Percentiles rank a stretch among this genome's conserved stretches.
phyloP scores from a whole-genome alignment of 1,284 basidiomycete genomes.

The Boletellus deceptivus region DNA sequence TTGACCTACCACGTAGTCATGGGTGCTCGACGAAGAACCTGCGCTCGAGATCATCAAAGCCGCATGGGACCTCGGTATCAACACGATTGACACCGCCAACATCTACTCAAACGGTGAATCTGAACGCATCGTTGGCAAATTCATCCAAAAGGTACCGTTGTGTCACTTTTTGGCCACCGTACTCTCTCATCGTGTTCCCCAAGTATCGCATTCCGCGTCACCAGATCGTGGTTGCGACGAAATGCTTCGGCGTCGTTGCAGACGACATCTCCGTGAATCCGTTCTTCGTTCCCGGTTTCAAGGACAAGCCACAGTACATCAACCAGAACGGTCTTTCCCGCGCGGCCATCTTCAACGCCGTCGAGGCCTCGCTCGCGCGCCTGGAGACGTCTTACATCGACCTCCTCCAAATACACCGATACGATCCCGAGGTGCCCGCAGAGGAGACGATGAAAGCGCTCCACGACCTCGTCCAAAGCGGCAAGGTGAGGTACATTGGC shows the following conservation, averaged over 20 bases:
- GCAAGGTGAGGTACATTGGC: constrained; percentile 47
- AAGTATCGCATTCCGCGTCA: constrained; percentile 58
- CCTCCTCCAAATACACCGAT: constrained; percentile 45
- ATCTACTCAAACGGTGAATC: constrained; percentile 53
- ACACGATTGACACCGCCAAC: constrained; percentile 57
- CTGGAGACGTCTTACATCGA: constrained; percentile 47
- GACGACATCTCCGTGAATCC: constrained; percentile 8
- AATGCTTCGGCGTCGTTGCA: constrained; percentile 30
- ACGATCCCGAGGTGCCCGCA: constrained; percentile 34
- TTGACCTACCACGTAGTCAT: constrained; percentile 26
- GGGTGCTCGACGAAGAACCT: constrained; percentile 46
- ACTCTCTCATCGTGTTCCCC: neutral
- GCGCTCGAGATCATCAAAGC: constrained; percentile 42
- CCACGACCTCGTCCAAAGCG: constrained; percentile 42
- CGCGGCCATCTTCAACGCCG: constrained; percentile 44
- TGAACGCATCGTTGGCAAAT: constrained; percentile 48
- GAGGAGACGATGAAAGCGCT: constrained; percentile 48
- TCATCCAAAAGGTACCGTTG: constrained; percentile 42
- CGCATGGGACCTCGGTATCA: constrained; percentile 47
- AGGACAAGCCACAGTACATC: constrained; percentile 35
- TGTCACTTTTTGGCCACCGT: neutral
- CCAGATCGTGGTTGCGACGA: constrained; percentile 47
- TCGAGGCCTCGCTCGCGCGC: constrained; percentile 43
- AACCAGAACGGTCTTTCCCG: constrained; percentile 47
- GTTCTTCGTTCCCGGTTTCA: constrained; percentile 4